These are phyloP conservation scores for Botrytis cinerea DNA, from an alignment of 2,329 filamentous ascomycete species.

Conservation along the genomic window DNA sequence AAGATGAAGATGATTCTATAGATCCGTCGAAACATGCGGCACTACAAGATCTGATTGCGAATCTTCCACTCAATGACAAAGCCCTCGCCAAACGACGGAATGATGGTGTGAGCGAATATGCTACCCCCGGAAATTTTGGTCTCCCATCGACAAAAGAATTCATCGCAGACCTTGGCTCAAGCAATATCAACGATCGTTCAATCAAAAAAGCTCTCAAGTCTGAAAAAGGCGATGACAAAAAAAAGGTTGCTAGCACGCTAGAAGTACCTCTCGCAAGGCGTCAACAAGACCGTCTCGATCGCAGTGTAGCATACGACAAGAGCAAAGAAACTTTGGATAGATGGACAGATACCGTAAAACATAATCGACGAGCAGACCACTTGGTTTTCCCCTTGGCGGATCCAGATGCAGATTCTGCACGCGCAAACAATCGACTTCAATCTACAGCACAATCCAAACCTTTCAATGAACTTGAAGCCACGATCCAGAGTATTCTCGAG, in stretches of 20 bases:
- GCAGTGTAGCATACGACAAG: conserved; percentile 81
- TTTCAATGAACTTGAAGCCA: conserved; percentile 78
- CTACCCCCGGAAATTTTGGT: conserved; percentile 61
- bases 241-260: conserved; percentile 61
- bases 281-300: conserved; percentile 83
- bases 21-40: conserved; percentile 59
- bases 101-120: conserved; percentile 58
- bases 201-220: conserved; percentile 80
- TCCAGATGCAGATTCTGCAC: conserved; percentile 59
- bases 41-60: conserved; percentile 68
- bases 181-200: conserved; percentile 70
- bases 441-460: conserved; percentile 65
- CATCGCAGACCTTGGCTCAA: conserved; percentile 70
- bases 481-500: conserved; percentile 85
- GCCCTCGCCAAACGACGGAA: conserved; percentile 38
- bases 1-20: conserved; percentile 42
- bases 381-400: conserved; percentile 83
- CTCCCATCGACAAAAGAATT: conserved; percentile 53
- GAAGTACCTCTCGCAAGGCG: conserved; percentile 80
- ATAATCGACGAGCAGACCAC: conserved; percentile 88
- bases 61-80: conserved; percentile 51
- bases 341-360: conserved; percentile 94
- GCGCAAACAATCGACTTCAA: conserved; percentile 63
- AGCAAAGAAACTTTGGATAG: conserved; percentile 86
- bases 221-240: conserved; percentile 57